Conservation (phyloP, 495 filamentous ascomycete species). For the Aspergillus biplanus region DNA sequence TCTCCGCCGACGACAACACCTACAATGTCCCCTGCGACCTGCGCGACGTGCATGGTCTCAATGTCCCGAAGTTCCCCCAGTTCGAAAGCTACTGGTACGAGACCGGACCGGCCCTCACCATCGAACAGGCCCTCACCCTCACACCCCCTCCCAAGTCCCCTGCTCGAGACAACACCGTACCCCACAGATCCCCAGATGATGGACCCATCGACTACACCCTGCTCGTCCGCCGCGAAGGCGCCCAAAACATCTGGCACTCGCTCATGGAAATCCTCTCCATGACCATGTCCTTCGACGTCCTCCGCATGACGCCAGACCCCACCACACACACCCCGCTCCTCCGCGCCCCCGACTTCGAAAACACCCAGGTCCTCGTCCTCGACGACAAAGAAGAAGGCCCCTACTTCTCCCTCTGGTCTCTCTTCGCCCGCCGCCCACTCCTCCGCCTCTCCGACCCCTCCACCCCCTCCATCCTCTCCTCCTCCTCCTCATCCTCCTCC, state of each 20-base stretch:
- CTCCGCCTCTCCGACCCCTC: conserved; percentile 28
- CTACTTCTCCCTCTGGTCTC: conserved; percentile 38
- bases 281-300: conserved; percentile 38
- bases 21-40: neutral
- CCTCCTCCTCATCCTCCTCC: conserved; percentile 16
- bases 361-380: conserved; percentile 38
- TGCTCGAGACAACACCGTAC: neutral
- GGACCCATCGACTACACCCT: conserved; percentile 29
- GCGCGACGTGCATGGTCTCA: neutral
- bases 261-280: conserved; percentile 45
- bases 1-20: neutral
- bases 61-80: conserved; percentile 11
- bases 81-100: conserved; percentile 29
- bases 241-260: conserved; percentile 42
- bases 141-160: neutral
- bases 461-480: conserved; percentile 14
- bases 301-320: conserved; percentile 30
- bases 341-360: conserved; percentile 26
- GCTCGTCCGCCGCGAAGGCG: conserved; percentile 41
- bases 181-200: conserved; percentile 1
- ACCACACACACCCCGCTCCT: conserved; percentile 15
- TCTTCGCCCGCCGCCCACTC: conserved; percentile 31
- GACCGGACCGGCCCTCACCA: conserved; percentile 21
- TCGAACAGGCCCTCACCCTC: neutral
- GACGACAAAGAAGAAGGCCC: conserved; percentile 40